Conservation (phyloP, 306 rosid species). For the Prunus fruticosa region DNA sequence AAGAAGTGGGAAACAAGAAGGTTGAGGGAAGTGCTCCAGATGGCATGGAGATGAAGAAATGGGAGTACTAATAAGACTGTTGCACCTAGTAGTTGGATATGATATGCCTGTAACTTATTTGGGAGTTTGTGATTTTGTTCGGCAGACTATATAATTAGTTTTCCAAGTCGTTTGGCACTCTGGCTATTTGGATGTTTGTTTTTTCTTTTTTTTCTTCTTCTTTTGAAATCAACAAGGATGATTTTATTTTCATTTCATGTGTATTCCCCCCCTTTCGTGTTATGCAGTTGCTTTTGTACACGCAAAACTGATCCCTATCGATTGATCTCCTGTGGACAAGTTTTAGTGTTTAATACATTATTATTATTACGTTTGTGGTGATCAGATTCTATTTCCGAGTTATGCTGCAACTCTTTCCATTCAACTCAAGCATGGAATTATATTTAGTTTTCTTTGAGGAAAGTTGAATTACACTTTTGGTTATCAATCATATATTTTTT, state of each 20-base stretch:
- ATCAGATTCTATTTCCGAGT: background rate
- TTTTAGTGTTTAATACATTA: background rate
- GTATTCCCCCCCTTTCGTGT: background rate
- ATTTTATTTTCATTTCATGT: background rate
- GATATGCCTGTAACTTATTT: slow-evolving; percentile 1
- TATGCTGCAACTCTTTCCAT: no score
- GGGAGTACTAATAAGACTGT: slow-evolving; percentile 53
- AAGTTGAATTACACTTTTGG: no score
- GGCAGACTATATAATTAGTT: background rate
- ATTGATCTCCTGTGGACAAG: background rate
- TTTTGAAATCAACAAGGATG: background rate
- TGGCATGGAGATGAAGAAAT: slow-evolving; percentile 94
- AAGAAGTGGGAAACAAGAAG: slow-evolving; percentile 87
- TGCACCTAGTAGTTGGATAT: background rate
- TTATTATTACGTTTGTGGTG: background rate
- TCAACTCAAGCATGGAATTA: background rate
- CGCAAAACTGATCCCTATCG: background rate
- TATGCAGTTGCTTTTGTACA: background rate
- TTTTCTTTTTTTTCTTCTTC: background rate
- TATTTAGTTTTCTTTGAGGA: background rate
- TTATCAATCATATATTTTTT: no score
- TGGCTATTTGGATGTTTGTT: background rate
- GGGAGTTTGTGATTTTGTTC: slow-evolving; percentile 24
- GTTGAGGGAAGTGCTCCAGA: slow-evolving; percentile 97
- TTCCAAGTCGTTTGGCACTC: background rate